Base-by-base conservation (phyloP, 192 early-diverging fungal species). In the Backusella parvicylindrica region DNA sequence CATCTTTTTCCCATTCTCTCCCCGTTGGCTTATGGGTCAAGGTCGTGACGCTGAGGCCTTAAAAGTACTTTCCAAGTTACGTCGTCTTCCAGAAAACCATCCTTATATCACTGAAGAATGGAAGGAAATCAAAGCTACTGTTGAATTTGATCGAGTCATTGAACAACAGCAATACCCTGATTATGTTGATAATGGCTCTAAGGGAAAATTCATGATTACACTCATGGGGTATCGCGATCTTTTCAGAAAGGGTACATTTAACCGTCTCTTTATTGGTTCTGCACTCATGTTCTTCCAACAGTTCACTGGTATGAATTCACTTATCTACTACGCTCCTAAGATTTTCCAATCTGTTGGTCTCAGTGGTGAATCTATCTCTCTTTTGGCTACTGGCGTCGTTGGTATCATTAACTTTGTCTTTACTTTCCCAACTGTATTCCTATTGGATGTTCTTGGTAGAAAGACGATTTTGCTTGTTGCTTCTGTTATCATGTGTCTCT, bases 1-100 rank as follows among this genome's bases (percentile, higher is more conserved):
- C 79, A 64, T 88, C n/a, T 91, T 93, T 66, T 91, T 96, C 83
- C 94, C 93, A 7, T 86, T 84, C 73, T 93, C 92, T 12, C 92
- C 92, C 3, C 90, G 92, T 71, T 94, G 92, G 92, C 82, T 94
- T 30, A 80, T 92, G 73, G 75, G 77, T 53, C 72, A 87, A 47
- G 86, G 84, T 60, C 79, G 83, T 16, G 73, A 81, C 9, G 84
- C 87, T 35, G 86, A 94, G 69, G 91, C 90, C 0, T 82, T 82
- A 13, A 26, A 65, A 4, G 87, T 91, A 1, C 77, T 94, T 12
- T 83, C 85, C 23, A 77, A 84, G 1, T 79, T 92, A 70, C 75
- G 80, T 15, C 71, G 80, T n/a, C 40, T 77, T 13, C 73, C 80
- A 36, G 43, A 33, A 12, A 53, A 71, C 23, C 36, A 73, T 38